phyloP scores from a whole-genome alignment of 176 grass and related monocot genomes.

The Cenchrus fungigraminus region DNA sequence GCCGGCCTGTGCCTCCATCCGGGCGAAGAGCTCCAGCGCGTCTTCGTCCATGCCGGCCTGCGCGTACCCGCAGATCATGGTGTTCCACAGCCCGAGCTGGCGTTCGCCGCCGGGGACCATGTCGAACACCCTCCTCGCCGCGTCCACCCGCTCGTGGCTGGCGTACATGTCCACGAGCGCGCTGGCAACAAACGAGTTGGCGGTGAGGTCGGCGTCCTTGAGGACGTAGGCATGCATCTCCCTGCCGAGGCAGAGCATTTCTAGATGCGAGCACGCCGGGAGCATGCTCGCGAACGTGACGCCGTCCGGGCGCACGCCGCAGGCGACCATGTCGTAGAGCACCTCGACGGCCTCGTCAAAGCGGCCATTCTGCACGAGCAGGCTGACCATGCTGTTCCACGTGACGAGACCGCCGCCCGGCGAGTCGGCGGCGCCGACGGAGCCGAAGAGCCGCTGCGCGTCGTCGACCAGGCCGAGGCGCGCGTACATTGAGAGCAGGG shows the following conservation, averaged over 20 bases:
- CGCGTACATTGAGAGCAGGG: constrained; percentile 88
- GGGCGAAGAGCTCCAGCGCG: constrained; percentile 64
- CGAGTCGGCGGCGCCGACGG: background rate
- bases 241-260: constrained; percentile 52
- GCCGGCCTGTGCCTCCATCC: constrained; percentile 62
- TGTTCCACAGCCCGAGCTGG: constrained; percentile 87
- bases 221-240: constrained; percentile 76
- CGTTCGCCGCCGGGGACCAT: constrained; percentile 27
- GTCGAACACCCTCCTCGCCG: constrained; percentile 64
- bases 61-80: constrained; percentile 90
- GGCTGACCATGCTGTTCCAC: constrained; percentile 92
- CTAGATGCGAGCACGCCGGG: constrained; percentile 71
- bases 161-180: constrained; percentile 92
- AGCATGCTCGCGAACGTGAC: constrained; percentile 79
- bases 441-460: constrained; percentile 59
- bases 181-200: constrained; percentile 83
- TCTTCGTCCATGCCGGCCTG: constrained; percentile 78
- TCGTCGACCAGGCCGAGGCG: constrained; percentile 72
- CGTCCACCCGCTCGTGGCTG: constrained; percentile 56
- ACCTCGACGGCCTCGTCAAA: constrained; percentile 51
- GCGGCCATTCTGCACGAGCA: constrained; percentile 63
- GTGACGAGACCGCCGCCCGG: constrained; percentile 53
- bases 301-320: constrained; percentile 62
- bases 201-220: constrained; percentile 58
- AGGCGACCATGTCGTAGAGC: constrained; percentile 66